Evolutionary conservation across 2,329 filamentous ascomycete species (phyloP), one percentile per base, ranked within the genome.

Genomic region (Pseudogymnoascus sp.): DNA sequence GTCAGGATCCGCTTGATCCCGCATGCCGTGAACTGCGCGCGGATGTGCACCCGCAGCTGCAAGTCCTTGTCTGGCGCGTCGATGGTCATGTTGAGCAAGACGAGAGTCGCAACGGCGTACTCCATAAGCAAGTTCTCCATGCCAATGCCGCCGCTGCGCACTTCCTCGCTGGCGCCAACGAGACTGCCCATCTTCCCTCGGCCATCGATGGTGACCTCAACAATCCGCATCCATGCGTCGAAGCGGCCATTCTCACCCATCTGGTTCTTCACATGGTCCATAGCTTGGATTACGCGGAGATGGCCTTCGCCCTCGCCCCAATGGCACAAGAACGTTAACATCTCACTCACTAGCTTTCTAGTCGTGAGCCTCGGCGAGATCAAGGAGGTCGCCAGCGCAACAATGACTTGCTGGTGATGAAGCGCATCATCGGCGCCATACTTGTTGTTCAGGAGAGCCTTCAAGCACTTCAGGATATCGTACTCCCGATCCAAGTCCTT

Each of bases 101-200:
- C 92, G 72, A 99, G 84, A 1, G 93, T 96, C 36, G 93, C 91
- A 60, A 97, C 91, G 40, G 93, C 93, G 73, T 99, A 99, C 82
- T 99, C 95, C 95, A 99, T 97, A 62, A 99, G 83, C 71, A 97
- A 81, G 76, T 97, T 97, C 82, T 99, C 95, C 88, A 97, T 96
- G 74, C 95, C 95, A 72, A 97, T 96, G 68, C 95, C 95, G 68
- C 95, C 95, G 71, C 90, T 96, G 69, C 95, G 89, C 65, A 96
- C 88, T 78, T 99, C 95, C 72, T 97, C 95, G 72, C 92, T 97
- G 34, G 95, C 95, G 68, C 95, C 95, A 29, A 99, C 95, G 70
- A 97, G 81, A 78, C 93, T 97, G 71, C 95, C 95, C 92, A 99
- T 97, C 82, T 97, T 99, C 71, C 95, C 95, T 72, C 95, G 89